Percentiles rank a stretch among this genome's conserved stretches.
Evolutionary conservation across 768 basidiomycete species (phyloP).

Genomic region (Xanthoconium purpureum): DNA sequence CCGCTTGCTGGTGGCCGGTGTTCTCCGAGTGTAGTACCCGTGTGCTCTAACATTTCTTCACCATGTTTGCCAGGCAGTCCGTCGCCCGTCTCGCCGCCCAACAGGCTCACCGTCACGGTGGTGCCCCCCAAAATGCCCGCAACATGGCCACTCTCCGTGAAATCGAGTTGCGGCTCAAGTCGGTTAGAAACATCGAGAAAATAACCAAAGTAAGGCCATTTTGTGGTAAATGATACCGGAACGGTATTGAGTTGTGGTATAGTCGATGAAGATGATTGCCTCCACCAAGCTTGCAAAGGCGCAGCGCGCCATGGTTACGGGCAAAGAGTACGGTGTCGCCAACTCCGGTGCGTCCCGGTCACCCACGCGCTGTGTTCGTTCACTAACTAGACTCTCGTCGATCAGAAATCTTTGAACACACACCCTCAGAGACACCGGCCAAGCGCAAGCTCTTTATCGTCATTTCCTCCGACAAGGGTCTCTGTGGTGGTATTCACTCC

Average conservation of each 20-base stretch:
- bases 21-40: constrained; percentile 22
- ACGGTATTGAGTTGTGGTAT: constrained; percentile 11
- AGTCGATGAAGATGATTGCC: constrained; percentile 99
- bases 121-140: constrained; percentile 51
- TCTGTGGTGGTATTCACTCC: constrained; percentile 99
- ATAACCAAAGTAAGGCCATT: constrained; percentile 82
- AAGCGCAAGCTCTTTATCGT: constrained; percentile 88
- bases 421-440: constrained; percentile 61
- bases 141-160: constrained; percentile 98
- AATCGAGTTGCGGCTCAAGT: constrained; percentile 94
- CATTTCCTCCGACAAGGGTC: constrained; percentile 97
- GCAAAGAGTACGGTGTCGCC: constrained; percentile 90
- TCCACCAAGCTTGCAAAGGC: constrained; percentile 96
- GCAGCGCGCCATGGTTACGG: constrained; percentile 86
- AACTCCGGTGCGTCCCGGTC: constrained; percentile 63
- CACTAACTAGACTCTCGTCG: constrained; percentile 9
- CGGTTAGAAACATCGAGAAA: constrained; percentile 98
- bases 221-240: neutral
- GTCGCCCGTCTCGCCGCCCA: constrained; percentile 42
- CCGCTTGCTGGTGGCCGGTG: constrained; percentile 36
- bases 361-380: neutral
- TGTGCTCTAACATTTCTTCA: neutral
- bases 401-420: constrained; percentile 85
- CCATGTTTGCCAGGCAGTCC: constrained; percentile 51
- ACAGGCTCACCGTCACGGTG: constrained; percentile 37